Evolutionary conservation across 2,329 filamentous ascomycete genomes (phyloP).

Genomic region (Alternaria longipes): DNA sequence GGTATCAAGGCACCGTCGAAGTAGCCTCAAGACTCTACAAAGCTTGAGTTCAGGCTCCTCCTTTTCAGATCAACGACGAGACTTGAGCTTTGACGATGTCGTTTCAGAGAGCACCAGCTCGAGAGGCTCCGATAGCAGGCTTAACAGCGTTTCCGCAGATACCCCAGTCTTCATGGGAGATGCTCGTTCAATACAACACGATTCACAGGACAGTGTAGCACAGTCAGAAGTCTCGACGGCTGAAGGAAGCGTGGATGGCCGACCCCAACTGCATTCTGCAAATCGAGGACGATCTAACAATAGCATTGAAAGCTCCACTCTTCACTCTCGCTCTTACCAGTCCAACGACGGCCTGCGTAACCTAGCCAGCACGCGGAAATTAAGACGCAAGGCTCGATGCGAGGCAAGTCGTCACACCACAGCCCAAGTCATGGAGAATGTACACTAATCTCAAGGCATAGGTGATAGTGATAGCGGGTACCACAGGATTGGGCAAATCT

Average conservation of each 20-base stretch:
- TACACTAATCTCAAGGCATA: neutral
- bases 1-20: slow-evolving; percentile 71
- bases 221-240: slow-evolving; percentile 36
- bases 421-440: too few species aligned
- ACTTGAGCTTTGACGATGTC: slow-evolving; percentile 61
- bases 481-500: slow-evolving; percentile 68
- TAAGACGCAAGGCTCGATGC: slow-evolving; percentile 64
- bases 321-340: slow-evolving; percentile 37
- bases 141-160: slow-evolving; percentile 46
- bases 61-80: slow-evolving; percentile 60
- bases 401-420: slow-evolving; percentile 47
- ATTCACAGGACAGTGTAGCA: slow-evolving; percentile 41
- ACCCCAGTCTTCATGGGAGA: slow-evolving; percentile 39
- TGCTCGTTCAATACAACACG: slow-evolving; percentile 35
- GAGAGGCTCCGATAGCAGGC: slow-evolving; percentile 60
- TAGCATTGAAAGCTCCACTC: slow-evolving; percentile 42
- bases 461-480: slow-evolving; percentile 65
- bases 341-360: slow-evolving; percentile 39
- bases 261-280: slow-evolving; percentile 30
- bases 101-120: slow-evolving; percentile 62
- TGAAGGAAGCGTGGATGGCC: slow-evolving; percentile 33
- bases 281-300: slow-evolving; percentile 40
- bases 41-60: slow-evolving; percentile 64
- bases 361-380: slow-evolving; percentile 49
- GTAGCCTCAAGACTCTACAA: slow-evolving; percentile 53